Percentiles rank a stretch among this genome's conserved stretches.
Conservation (phyloP, 768 basidiomycete species). For the Suillus subluteus region DNA sequence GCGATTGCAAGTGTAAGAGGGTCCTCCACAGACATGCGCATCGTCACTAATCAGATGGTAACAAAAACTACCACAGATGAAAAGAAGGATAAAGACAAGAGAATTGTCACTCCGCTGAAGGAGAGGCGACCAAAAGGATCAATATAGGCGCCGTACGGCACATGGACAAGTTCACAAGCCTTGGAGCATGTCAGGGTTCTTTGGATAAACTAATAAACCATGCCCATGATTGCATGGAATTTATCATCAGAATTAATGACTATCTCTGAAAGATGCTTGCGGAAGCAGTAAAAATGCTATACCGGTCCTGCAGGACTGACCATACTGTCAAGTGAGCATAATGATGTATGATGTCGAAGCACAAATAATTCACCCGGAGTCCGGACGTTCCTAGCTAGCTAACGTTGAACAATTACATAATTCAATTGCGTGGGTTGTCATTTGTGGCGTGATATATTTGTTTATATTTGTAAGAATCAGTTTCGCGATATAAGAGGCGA, state of each 20-base stretch:
- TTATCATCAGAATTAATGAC: neutral
- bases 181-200: neutral
- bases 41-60: conserved; percentile 11
- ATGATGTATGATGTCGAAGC: neutral
- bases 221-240: neutral
- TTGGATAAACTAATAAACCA: neutral
- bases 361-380: neutral
- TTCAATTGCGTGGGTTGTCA: conserved; percentile 4
- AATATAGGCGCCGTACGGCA: conserved; percentile 15
- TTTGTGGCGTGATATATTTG: conserved; percentile 29
- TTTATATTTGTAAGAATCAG: conserved; percentile 32
- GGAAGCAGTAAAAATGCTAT: conserved; percentile 5
- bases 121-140: conserved; percentile 9
- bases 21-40: conserved; percentile 51
- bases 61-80: neutral
- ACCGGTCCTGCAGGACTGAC: neutral
- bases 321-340: neutral
- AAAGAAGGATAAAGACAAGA: conserved; percentile 5
- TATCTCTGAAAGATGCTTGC: neutral
- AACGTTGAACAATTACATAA: neutral
- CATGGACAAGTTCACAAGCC: conserved; percentile 8
- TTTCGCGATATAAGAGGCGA: conserved; percentile 36
- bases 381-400: neutral
- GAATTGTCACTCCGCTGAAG: neutral
- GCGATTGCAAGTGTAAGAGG: conserved; percentile 61